Evolutionary conservation across 2,329 filamentous ascomycete species (phyloP).

Genomic region (Furcasterigmium sp.): DNA sequence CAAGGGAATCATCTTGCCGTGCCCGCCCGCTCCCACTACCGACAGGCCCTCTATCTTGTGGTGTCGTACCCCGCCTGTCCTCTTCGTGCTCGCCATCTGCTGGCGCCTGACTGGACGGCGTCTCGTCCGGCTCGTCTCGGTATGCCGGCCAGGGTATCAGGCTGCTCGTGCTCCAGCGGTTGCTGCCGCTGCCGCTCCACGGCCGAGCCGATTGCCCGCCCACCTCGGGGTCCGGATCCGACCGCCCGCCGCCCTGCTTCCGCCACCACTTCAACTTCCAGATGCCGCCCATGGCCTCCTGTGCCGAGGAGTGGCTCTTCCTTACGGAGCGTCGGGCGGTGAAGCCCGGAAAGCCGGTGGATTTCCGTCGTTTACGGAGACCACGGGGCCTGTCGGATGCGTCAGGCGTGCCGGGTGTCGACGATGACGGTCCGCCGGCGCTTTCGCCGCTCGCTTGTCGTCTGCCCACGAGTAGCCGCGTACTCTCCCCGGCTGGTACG

Average conservation of each 20-base stretch:
- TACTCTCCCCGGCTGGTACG: slow-evolving; percentile 35
- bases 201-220: slow-evolving; percentile 11
- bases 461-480: slow-evolving; percentile 27
- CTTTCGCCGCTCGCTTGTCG: slow-evolving; percentile 14
- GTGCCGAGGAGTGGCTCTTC: slow-evolving; percentile 33
- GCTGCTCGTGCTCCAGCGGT: slow-evolving; percentile 1
- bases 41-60: too few relatives aligned
- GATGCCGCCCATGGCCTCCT: slow-evolving; percentile 46
- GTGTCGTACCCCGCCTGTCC: background rate
- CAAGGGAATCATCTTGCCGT: slow-evolving; percentile 21
- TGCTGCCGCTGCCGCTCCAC: background rate
- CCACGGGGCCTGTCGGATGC: slow-evolving; percentile 15
- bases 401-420: slow-evolving; percentile 10
- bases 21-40: slow-evolving; percentile 2
- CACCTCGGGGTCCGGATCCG: slow-evolving; percentile 10
- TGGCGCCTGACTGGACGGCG: slow-evolving; percentile 5
- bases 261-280: slow-evolving; percentile 54
- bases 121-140: slow-evolving; percentile 15
- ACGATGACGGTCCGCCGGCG: slow-evolving; percentile 7
- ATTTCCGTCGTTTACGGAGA: slow-evolving; percentile 46
- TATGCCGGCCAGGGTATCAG: slow-evolving; percentile 7
- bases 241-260: slow-evolving; percentile 2
- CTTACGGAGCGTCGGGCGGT: slow-evolving; percentile 42
- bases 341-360: slow-evolving; percentile 58
- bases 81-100: slow-evolving; percentile 3